Conservation (phyloP, 177 flowering plant species). For the Vitis hybrid region DNA sequence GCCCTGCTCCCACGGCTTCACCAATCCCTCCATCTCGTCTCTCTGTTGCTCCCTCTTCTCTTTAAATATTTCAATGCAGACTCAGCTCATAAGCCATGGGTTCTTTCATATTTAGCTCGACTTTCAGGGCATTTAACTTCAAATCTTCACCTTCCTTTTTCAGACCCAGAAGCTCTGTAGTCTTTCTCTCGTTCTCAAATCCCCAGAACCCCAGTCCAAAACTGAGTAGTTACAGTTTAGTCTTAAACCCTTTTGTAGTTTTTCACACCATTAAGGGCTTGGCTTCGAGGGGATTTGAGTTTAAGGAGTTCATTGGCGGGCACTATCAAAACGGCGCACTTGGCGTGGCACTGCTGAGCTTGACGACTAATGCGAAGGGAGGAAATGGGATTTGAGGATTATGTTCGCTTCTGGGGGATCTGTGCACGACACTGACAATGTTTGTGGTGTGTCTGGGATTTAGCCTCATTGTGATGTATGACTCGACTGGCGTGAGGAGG, state of each 20-base stretch:
- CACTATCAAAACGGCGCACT: constrained; percentile 58
- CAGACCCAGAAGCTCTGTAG: constrained; percentile 3
- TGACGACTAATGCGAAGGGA: constrained; percentile 60
- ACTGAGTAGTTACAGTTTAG: neutral
- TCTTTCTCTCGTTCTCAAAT: constrained; percentile 21
- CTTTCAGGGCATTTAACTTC: too few relatives aligned
- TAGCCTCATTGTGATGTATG: constrained; percentile 89
- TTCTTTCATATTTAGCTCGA: too few relatives aligned
- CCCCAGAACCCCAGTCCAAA: constrained; percentile 9
- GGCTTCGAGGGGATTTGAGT: constrained; percentile 24
- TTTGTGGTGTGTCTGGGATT: constrained; percentile 77
- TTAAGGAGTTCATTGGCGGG: constrained; percentile 8
- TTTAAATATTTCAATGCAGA: constrained; percentile 27
- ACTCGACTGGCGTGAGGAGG: constrained; percentile 88
- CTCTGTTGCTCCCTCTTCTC: neutral
- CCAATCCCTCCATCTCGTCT: neutral
- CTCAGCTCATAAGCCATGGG: constrained; percentile 7
- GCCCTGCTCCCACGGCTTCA: too few relatives aligned
- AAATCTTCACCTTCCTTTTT: neutral
- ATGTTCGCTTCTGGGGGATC: constrained; percentile 83
- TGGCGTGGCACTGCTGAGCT: constrained; percentile 62
- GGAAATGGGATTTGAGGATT: constrained; percentile 75
- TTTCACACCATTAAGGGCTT: constrained; percentile 26
- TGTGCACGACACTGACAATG: constrained; percentile 83
- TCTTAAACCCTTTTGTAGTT: constrained; percentile 25